A percentile compares a stretch with the other conserved stretches of the same genome.
phyloP scores from a whole-genome alignment of 179 eudicot genomes.

The Camellia oleifera region DNA sequence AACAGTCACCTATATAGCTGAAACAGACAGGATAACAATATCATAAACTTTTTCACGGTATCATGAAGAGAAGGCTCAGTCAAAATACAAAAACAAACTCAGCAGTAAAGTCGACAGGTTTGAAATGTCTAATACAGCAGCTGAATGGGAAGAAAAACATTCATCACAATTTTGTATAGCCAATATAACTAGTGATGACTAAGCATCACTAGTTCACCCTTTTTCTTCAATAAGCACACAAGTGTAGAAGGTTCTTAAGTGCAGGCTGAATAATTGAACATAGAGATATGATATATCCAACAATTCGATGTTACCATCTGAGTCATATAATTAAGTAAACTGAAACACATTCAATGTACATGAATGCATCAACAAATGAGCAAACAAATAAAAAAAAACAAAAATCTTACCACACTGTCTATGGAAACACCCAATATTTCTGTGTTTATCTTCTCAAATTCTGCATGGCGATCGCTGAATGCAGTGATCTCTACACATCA shows the following conservation, averaged over 20 bases:
- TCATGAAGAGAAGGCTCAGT: background rate
- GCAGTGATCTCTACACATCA: conserved; percentile 82
- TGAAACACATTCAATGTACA: background rate
- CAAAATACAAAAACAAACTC: background rate
- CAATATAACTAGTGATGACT: conserved; percentile 1
- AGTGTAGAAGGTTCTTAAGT: background rate
- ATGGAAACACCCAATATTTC: conserved; percentile 84
- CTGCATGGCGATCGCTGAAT: conserved; percentile 87
- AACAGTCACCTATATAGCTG: background rate
- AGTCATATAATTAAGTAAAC: background rate
- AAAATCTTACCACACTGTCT: conserved; percentile 84
- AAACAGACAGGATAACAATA: background rate
- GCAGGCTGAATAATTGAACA: background rate
- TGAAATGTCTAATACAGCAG: background rate
- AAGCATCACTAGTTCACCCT: background rate
- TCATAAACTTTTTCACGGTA: background rate
- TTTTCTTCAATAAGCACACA: background rate
- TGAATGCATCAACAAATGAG: background rate
- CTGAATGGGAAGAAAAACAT: background rate
- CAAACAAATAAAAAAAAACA: background rate
- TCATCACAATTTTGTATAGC: background rate
- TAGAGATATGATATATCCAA: background rate
- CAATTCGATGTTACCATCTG: background rate
- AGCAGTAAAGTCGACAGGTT: background rate
- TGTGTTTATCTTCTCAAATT: conserved; percentile 87